Conservation (phyloP, 2,329 filamentous ascomycete species). For the Coniochaeta hoffmannii region DNA sequence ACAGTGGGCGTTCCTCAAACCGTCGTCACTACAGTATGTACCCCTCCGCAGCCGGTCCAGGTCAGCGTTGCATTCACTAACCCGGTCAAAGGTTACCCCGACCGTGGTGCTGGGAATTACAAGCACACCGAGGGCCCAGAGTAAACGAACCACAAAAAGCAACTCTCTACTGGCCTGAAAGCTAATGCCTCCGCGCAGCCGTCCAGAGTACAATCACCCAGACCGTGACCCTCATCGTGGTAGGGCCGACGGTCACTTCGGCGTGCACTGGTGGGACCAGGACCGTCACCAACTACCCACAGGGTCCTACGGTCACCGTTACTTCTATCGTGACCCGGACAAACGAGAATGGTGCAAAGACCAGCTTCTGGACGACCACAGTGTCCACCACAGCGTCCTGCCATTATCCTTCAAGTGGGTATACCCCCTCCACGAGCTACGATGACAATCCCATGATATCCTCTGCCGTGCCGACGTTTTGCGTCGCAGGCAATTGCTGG, state of each 20-base stretch:
- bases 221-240: slow-evolving; percentile 26
- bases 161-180: neutral
- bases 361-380: slow-evolving; percentile 23
- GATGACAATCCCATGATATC: slow-evolving; percentile 1
- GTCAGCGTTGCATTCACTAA: neutral
- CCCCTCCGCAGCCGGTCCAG: neutral
- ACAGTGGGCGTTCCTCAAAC: slow-evolving; percentile 24
- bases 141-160: slow-evolving; percentile 13
- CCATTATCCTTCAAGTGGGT: slow-evolving; percentile 22
- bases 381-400: slow-evolving; percentile 23
- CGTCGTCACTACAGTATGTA: slow-evolving; percentile 24
- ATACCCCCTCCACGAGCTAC: neutral
- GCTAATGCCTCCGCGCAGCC: slow-evolving; percentile 12
- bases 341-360: slow-evolving; percentile 22
- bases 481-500: slow-evolving; percentile 1
- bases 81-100: slow-evolving; percentile 24
- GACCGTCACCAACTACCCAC: slow-evolving; percentile 26
- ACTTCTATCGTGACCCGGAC: slow-evolving; percentile 20
- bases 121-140: slow-evolving; percentile 26
- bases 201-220: slow-evolving; percentile 18
- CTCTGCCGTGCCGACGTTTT: slow-evolving; percentile 2
- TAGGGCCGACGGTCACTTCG: slow-evolving; percentile 24
- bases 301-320: slow-evolving; percentile 20
- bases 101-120: slow-evolving; percentile 28
- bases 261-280: slow-evolving; percentile 23